Percentiles rank a stretch among this genome's conserved stretches.
Conservation (phyloP, 306 rosid genomes). For the Neltuma alba region DNA sequence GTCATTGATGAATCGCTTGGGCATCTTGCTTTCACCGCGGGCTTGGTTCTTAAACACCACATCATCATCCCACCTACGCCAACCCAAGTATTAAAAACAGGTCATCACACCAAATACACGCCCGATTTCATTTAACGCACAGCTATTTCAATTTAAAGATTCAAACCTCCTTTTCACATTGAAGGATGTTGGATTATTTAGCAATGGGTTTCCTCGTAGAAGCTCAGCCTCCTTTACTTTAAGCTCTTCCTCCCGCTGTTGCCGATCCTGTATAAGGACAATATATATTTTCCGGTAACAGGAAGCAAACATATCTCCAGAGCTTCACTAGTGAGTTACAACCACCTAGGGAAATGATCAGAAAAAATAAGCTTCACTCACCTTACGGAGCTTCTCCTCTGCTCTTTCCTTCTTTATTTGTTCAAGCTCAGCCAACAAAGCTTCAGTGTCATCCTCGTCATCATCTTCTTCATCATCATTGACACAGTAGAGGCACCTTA, state of each 20-base stretch:
- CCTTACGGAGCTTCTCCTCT: constrained; percentile 93
- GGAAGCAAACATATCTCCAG: not conserved
- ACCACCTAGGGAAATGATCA: not conserved
- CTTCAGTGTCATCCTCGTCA: constrained; percentile 84
- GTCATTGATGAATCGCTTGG: constrained; percentile 92
- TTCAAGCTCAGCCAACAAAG: constrained; percentile 91
- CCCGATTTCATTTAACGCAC: not conserved
- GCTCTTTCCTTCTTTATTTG: constrained; percentile 95
- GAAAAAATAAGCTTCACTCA: constrained; percentile 44
- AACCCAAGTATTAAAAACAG: not conserved
- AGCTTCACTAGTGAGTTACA: constrained; percentile 13
- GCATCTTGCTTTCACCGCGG: constrained; percentile 84
- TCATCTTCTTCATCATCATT: constrained; percentile 61
- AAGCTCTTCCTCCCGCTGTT: constrained; percentile 83
- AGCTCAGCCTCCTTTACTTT: constrained; percentile 86
- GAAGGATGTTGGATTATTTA: constrained; percentile 73
- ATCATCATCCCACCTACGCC: constrained; percentile 83
- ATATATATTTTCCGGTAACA: not conserved
- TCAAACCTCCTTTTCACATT: constrained; percentile 80
- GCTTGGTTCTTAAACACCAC: constrained; percentile 95
- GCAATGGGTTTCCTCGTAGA: constrained; percentile 81
- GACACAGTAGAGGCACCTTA: constrained; percentile 2
- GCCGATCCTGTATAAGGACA: constrained; percentile 60
- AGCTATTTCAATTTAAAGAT: constrained; percentile 10
- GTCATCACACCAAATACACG: not conserved